Evolutionary conservation across 495 filamentous ascomycete species (phyloP).

Genomic region (Talaromyces wortmannii): DNA sequence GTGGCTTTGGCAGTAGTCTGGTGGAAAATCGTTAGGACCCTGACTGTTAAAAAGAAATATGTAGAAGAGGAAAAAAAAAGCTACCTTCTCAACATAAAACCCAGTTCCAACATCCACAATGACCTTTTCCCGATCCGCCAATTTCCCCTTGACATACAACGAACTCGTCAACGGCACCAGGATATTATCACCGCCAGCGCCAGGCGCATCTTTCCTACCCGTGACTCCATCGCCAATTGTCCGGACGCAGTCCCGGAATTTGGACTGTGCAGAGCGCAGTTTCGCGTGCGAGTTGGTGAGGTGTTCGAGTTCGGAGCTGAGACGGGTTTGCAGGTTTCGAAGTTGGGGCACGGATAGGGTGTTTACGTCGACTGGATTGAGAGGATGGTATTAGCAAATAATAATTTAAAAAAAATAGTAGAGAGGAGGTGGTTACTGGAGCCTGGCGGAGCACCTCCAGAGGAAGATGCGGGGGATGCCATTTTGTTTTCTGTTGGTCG

Average conservation of each 20-base stretch:
- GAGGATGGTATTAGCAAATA: background rate
- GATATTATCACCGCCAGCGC: conserved; percentile 43
- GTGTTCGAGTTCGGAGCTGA: conserved; percentile 91
- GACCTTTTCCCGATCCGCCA: conserved; percentile 72
- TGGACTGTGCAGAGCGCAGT: conserved; percentile 79
- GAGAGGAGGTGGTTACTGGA: conserved; percentile 10
- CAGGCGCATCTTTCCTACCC: conserved; percentile 12
- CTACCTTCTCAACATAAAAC: conserved; percentile 91
- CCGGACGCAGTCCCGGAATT: conserved; percentile 83
- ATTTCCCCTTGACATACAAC: conserved; percentile 81
- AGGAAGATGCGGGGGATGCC: conserved; percentile 16
- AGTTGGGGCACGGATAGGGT: conserved; percentile 50
- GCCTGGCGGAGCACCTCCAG: conserved; percentile 24
- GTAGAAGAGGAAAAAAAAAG: background rate
- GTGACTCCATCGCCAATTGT: conserved; percentile 58
- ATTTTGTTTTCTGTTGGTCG: conserved; percentile 6
- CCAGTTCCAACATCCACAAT: conserved; percentile 95
- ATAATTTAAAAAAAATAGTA: background rate
- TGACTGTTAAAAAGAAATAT: background rate
- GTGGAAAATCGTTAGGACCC: background rate
- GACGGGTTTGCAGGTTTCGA: conserved; percentile 78
- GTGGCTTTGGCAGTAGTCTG: conserved; percentile 65
- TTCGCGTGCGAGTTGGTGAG: conserved; percentile 83
- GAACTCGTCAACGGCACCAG: conserved; percentile 89
- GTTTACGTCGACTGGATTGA: conserved; percentile 51